phyloP scores from a whole-genome alignment of 2,329 filamentous ascomycete species.

The Lasiodiplodia sp. region DNA sequence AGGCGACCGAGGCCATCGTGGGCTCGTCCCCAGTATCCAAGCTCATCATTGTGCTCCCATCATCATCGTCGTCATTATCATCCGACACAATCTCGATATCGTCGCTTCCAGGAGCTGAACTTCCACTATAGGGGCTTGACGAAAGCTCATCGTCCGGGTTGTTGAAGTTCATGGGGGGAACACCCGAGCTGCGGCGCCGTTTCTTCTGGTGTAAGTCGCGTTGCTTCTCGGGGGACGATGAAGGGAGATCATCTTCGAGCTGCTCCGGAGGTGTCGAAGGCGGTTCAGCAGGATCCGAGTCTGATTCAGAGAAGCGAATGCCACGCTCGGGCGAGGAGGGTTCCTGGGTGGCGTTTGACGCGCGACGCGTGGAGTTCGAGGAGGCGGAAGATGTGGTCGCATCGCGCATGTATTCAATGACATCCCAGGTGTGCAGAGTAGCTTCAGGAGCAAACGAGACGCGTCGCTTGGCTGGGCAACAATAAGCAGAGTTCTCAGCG shows the following conservation, averaged over 20 bases:
- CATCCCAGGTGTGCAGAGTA: constrained; percentile 96
- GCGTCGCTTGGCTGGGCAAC: constrained; percentile 73
- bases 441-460: constrained; percentile 98
- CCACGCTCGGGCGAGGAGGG: constrained; percentile 36
- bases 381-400: constrained; percentile 77
- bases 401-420: constrained; percentile 87
- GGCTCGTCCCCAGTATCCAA: constrained; percentile 72
- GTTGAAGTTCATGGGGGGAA: constrained; percentile 70
- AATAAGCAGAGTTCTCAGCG: neutral
- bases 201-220: constrained; percentile 69
- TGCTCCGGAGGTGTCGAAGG: constrained; percentile 70
- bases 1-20: constrained; percentile 68
- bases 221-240: constrained; percentile 70
- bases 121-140: constrained; percentile 77
- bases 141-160: constrained; percentile 71
- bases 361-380: constrained; percentile 76
- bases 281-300: constrained; percentile 61
- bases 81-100: constrained; percentile 65
- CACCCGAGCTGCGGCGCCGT: constrained; percentile 68
- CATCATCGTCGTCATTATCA: constrained; percentile 61
- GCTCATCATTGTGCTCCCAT: constrained; percentile 82
- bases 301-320: constrained; percentile 37
- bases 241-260: constrained; percentile 63
- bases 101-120: constrained; percentile 49
- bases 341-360: constrained; percentile 65